Percentiles rank a stretch among this genome's conserved stretches.
These are phyloP conservation scores for Mucor circinelloides DNA, from an alignment of 371 early-diverging fungal species.

Conservation along the genomic window DNA sequence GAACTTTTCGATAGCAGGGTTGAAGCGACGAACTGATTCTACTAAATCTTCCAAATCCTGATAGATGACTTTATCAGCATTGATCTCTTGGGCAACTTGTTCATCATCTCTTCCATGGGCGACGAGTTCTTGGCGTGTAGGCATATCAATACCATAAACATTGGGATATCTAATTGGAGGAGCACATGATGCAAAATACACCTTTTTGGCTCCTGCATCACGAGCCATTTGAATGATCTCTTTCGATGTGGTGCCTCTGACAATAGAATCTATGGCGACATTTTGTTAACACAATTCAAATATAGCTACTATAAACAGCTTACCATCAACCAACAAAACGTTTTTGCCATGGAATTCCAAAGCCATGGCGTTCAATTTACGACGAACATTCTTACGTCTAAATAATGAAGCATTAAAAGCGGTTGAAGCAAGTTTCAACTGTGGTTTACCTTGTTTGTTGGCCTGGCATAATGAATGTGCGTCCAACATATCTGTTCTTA, in stretches of 20 bases:
- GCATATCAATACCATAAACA: slow-evolving; percentile 99
- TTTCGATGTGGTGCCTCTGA: slow-evolving; percentile 95
- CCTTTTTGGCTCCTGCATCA: slow-evolving; percentile 96
- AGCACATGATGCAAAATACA: slow-evolving; percentile 96
- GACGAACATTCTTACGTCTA: slow-evolving; percentile 87
- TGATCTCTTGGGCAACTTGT: slow-evolving; percentile 83
- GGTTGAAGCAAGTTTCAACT: neutral
- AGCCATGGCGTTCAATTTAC: slow-evolving; percentile 97
- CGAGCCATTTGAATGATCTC: slow-evolving; percentile 98
- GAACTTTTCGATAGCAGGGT: slow-evolving; percentile 76
- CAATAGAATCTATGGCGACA: slow-evolving; percentile 80
- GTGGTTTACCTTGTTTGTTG: slow-evolving; percentile 66
- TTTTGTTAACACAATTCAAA: neutral
- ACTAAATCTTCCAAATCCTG: slow-evolving; percentile 84
- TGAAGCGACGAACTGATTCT: slow-evolving; percentile 80
- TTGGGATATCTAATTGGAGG: slow-evolving; percentile 95
- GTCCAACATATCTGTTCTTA: slow-evolving; percentile 97
- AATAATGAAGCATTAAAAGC: neutral
- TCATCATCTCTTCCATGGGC: slow-evolving; percentile 79
- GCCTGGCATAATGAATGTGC: slow-evolving; percentile 99
- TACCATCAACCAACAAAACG: slow-evolving; percentile 94
- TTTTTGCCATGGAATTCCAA: slow-evolving; percentile 94
- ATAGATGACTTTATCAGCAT: slow-evolving; percentile 93
- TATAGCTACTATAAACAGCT: neutral
- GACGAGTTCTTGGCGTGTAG: slow-evolving; percentile 90